Evolutionary conservation across 768 basidiomycete genomes (phyloP).

Genomic region (Lentinula sp.): DNA sequence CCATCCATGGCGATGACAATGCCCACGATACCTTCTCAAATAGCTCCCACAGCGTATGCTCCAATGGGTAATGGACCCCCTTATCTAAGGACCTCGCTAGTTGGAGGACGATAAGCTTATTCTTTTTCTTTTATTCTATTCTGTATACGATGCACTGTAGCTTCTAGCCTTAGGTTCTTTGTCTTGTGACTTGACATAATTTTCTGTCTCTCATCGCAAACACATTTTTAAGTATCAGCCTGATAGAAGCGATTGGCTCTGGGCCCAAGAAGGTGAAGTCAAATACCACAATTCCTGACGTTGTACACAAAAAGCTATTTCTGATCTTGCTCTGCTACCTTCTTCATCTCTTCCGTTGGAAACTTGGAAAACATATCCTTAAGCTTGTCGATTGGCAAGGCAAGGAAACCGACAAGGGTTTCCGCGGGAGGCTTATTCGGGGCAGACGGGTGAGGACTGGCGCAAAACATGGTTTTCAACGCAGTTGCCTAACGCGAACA

Average conservation of each 20-base stretch:
- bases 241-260: too few species aligned
- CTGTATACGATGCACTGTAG: constrained; percentile 10
- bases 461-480: not conserved
- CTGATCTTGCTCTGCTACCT: constrained; percentile 14
- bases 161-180: constrained; percentile 8
- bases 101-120: constrained; percentile 33
- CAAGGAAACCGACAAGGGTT: constrained; percentile 48
- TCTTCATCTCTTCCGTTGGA: constrained; percentile 49
- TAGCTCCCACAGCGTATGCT: constrained; percentile 51
- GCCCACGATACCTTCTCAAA: constrained; percentile 34
- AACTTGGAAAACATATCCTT: constrained; percentile 50
- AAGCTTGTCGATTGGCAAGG: constrained; percentile 53
- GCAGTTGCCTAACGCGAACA: not conserved
- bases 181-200: constrained; percentile 6
- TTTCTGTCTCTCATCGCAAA: not conserved
- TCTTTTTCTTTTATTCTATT: not conserved
- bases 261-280: too few species aligned
- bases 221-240: too few species aligned
- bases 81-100: constrained; percentile 61
- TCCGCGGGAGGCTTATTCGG: constrained; percentile 59
- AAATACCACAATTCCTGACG: too few species aligned
- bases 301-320: not conserved
- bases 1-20: constrained; percentile 49
- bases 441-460: constrained; percentile 38
- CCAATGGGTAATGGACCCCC: constrained; percentile 53